phyloP scores from a whole-genome alignment of 106 monocot species.

The Phalaenopsis equestris region DNA sequence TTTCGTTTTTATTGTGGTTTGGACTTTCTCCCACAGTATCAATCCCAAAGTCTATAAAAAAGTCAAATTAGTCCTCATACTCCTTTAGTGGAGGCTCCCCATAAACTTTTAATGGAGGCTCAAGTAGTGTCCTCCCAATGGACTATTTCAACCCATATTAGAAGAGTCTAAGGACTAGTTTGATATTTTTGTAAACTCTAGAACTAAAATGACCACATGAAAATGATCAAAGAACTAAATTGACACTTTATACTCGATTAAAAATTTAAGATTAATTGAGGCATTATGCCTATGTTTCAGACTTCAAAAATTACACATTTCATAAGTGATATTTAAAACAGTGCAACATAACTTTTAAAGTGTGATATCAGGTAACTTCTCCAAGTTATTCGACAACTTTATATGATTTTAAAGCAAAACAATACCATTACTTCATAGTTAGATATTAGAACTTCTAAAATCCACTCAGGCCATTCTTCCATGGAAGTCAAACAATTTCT shows the following conservation, averaged over 20 bases:
- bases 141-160: no score
- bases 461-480: constrained; percentile 99
- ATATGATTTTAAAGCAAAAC: background rate
- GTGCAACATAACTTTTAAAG: background rate
- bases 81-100: no score
- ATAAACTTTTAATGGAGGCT: no score
- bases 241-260: background rate
- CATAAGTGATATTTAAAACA: background rate
- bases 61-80: no score
- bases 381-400: background rate
- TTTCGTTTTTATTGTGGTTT: no score
- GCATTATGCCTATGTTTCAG: background rate
- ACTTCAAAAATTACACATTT: background rate
- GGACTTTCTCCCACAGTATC: no score
- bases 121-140: no score
- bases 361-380: background rate
- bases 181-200: no score
- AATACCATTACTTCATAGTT: constrained; percentile 66
- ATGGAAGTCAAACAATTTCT: constrained; percentile 68
- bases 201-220: no score
- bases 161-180: no score
- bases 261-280: background rate
- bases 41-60: no score
- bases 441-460: constrained; percentile 90
- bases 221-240: no score